phyloP scores from a whole-genome alignment of 371 early-diverging fungal genomes.

The Mucor plumbeus region DNA sequence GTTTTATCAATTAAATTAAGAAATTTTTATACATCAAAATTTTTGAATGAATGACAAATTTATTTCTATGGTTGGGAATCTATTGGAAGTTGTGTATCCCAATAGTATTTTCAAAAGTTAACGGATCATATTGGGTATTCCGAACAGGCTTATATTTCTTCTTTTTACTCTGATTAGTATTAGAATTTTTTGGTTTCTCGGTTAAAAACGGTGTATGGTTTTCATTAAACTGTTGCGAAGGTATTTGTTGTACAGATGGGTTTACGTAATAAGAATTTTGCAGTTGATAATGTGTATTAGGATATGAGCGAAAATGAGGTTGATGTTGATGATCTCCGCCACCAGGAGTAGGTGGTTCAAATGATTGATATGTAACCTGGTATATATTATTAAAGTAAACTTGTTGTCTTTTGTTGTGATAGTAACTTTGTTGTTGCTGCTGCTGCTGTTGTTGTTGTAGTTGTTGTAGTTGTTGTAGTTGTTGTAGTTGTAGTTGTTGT shows the following conservation, averaged over 20 bases:
- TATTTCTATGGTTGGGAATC: not conserved
- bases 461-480: not conserved
- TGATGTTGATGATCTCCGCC: conserved; percentile 2
- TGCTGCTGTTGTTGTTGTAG: not conserved
- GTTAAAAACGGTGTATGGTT: not conserved
- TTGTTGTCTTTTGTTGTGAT: not conserved
- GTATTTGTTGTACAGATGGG: not conserved
- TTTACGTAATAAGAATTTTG: not conserved
- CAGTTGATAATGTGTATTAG: not conserved
- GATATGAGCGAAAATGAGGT: not conserved
- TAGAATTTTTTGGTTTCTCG: not conserved
- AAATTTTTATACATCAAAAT: no score
- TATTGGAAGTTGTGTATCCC: not conserved
- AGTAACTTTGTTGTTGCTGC: not conserved
- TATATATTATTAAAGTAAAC: conserved; percentile 12
- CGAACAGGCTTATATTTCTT: conserved; percentile 20
- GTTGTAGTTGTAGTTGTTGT: not conserved
- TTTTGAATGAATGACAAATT: not conserved
- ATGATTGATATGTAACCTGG: conserved; percentile 9
- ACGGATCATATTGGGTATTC: conserved; percentile 19
- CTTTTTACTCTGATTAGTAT: not conserved
- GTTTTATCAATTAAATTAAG: no score
- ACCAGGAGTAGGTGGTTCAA: conserved; percentile 6
- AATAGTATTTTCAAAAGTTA: not conserved
- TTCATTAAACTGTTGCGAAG: not conserved